A percentile compares a stretch with the other conserved stretches of the same genome.
These are phyloP conservation scores for Arachis monticola DNA, from an alignment of 331 rosid species.

Conservation along the genomic window DNA sequence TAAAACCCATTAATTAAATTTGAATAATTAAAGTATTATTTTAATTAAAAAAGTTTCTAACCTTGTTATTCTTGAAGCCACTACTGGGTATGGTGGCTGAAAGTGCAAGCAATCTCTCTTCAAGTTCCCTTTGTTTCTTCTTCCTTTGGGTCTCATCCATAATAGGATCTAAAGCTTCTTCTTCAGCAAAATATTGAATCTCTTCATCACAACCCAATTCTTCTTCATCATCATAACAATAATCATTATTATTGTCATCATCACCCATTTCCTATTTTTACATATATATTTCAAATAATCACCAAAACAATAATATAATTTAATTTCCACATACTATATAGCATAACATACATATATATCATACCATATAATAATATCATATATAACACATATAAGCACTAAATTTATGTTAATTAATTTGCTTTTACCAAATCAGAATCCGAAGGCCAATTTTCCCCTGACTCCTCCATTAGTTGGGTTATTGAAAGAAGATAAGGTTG, in stretches of 20 bases:
- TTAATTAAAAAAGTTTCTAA: background rate
- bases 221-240: conserved; percentile 7
- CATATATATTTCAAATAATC: background rate
- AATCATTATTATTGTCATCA: background rate
- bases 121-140: conserved; percentile 50
- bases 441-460: conserved; percentile 53
- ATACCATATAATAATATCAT: background rate
- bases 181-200: conserved; percentile 30
- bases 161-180: conserved; percentile 51
- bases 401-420: background rate
- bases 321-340: too few species aligned
- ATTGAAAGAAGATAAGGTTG: background rate
- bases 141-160: conserved; percentile 45
- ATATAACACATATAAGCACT: too few species aligned
- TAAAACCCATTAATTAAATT: too few species aligned
- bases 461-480: conserved; percentile 37
- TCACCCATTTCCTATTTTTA: conserved; percentile 28
- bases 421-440: conserved; percentile 39
- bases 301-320: too few species aligned
- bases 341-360: background rate
- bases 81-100: conserved; percentile 45
- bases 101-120: conserved; percentile 58
- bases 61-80: conserved; percentile 49
- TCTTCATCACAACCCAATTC: conserved; percentile 6
- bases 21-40: too few species aligned